Evolutionary conservation across 495 filamentous ascomycete genomes (phyloP).

Genomic region (Sphaerosporella brunnea): DNA sequence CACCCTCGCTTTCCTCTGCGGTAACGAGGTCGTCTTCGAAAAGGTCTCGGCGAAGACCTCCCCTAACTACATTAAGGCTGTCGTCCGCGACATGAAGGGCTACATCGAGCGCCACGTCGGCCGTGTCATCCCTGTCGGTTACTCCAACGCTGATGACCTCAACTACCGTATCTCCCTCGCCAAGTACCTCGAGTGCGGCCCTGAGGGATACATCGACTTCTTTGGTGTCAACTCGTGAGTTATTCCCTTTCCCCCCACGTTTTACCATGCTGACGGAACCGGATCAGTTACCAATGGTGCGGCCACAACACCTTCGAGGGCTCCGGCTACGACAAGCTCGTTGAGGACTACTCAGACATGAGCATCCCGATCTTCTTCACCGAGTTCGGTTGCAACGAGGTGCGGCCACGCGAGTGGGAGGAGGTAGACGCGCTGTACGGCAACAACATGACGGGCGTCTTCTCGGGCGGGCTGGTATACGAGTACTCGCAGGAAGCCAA

Average conservation of each 20-base stretch:
- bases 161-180: slow-evolving; percentile 80
- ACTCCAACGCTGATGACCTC: slow-evolving; percentile 46
- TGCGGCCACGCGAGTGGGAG: slow-evolving; percentile 58
- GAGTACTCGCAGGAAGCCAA: slow-evolving; percentile 72
- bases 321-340: slow-evolving; percentile 82
- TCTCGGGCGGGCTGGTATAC: slow-evolving; percentile 91
- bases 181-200: slow-evolving; percentile 89
- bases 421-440: slow-evolving; percentile 72
- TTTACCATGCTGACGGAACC: too few species aligned
- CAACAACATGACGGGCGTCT: slow-evolving; percentile 71
- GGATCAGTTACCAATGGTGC: slow-evolving; percentile 96
- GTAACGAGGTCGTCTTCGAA: slow-evolving; percentile 61
- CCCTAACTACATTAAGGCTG: slow-evolving; percentile 59
- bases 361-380: slow-evolving; percentile 96
- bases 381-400: slow-evolving; percentile 86
- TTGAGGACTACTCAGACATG: slow-evolving; percentile 73
- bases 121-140: slow-evolving; percentile 33
- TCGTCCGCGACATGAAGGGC: slow-evolving; percentile 62
- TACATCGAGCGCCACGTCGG: slow-evolving; percentile 42
- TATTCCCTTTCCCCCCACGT: neutral
- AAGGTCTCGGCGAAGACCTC: slow-evolving; percentile 47
- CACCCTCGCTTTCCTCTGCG: slow-evolving; percentile 56
- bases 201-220: slow-evolving; percentile 84
- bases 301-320: slow-evolving; percentile 56
- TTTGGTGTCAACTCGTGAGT: slow-evolving; percentile 53